phyloP scores from a whole-genome alignment of 176 grass and related monocot genomes.

The maize (Zea mays) region Zm-B73-REFERENCE-NAM-5.0 NC_050104.1:157498501-157499000 shows the following conservation, averaged over 20 bases:
- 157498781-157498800: conserved; percentile 24
- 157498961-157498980: too few relatives aligned
- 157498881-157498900: conserved; percentile 38
- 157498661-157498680: conserved; percentile 38
- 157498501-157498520: not conserved
- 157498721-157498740: not conserved
- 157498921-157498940: not conserved
- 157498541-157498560: not conserved
- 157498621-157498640: not conserved
- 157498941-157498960: not conserved
- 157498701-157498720: conserved; percentile 44
- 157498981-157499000: too few relatives aligned
- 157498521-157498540: not conserved
- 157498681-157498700: conserved; percentile 14
- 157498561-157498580: too few relatives aligned
- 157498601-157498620: not conserved
- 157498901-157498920: conserved; percentile 29
- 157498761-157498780: conserved; percentile 27
- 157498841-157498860: not conserved
- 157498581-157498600: too few relatives aligned
- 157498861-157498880: conserved; percentile 37
- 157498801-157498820: conserved; percentile 34
- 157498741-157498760: not conserved
- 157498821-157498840: conserved; percentile 25
- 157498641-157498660: not conserved